A percentile compares a stretch with the other conserved stretches of the same genome.
Conservation (phyloP, 257 asterid species). For the Salvia splendens region DNA sequence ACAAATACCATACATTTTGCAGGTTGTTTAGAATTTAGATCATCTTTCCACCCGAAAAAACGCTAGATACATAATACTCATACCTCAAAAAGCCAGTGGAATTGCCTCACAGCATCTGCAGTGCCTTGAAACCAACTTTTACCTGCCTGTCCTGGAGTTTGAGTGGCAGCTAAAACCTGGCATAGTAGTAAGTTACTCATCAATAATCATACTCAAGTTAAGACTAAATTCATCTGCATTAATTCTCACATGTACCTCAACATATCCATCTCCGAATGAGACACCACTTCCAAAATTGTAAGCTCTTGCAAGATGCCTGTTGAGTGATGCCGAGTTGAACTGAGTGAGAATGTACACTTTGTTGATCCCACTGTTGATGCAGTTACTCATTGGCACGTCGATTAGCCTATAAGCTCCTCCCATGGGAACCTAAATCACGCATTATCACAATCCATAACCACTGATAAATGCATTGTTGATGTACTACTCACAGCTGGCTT, state of each 20-base stretch:
- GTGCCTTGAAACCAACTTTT: conserved; percentile 96
- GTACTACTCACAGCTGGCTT: conserved; percentile 84
- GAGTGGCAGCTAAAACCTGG: conserved; percentile 96
- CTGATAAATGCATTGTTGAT: background rate
- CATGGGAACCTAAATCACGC: conserved; percentile 71
- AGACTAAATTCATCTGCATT: conserved; percentile 13
- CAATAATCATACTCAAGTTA: conserved; percentile 4
- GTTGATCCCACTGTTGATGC: conserved; percentile 94
- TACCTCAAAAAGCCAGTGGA: conserved; percentile 99
- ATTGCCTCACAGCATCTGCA: conserved; percentile 95
- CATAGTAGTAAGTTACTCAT: conserved; percentile 24
- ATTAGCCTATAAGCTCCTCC: conserved; percentile 98
- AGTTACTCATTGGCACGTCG: conserved; percentile 98
- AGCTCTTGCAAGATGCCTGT: conserved; percentile 86
- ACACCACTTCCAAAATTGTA: conserved; percentile 75
- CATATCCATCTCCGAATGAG: conserved; percentile 91
- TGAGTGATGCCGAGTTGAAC: conserved; percentile 95
- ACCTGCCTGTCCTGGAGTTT: conserved; percentile 92
- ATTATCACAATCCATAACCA: background rate
- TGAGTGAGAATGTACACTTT: conserved; percentile 95
- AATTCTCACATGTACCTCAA: conserved; percentile 57
- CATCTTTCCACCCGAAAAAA: background rate
- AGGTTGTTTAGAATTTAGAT: too few relatives aligned
- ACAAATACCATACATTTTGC: conserved; percentile 1
- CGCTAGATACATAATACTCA: conserved; percentile 3